phyloP scores from a whole-genome alignment of 306 rosid species.

The Sphenostylis stenocarpa region DNA sequence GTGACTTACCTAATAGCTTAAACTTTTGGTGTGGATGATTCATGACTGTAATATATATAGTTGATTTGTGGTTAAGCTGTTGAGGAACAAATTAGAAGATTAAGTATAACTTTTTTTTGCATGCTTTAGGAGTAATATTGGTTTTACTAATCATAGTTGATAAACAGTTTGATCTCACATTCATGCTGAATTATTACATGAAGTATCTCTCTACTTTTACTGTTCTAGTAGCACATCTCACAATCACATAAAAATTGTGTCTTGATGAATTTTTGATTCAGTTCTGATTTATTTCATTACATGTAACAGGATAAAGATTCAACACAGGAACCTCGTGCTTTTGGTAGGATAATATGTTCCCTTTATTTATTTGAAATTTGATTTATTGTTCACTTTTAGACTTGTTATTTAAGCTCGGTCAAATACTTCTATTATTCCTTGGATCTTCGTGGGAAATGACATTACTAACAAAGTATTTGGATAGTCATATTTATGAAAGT shows the following conservation, averaged over 20 bases:
- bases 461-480: too few relatives aligned
- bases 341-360: conserved; percentile 53
- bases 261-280: conserved; percentile 20
- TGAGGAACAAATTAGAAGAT: not conserved
- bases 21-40: not conserved
- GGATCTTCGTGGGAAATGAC: too few relatives aligned
- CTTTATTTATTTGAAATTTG: conserved; percentile 18
- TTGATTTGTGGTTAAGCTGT: not conserved
- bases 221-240: not conserved
- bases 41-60: not conserved
- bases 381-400: not conserved
- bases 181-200: not conserved
- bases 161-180: not conserved
- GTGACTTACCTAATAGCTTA: not conserved
- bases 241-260: conserved; percentile 3
- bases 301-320: conserved; percentile 57
- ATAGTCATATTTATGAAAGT: not conserved
- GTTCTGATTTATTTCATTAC: conserved; percentile 38
- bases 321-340: conserved; percentile 31
- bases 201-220: not conserved
- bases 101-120: not conserved
- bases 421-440: too few relatives aligned
- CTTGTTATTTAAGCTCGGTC: too few relatives aligned
- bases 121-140: not conserved
- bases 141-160: not conserved